Percentiles rank a stretch among this genome's conserved stretches.
Conservation (phyloP, 2,329 filamentous ascomycete genomes). For the Tricladium varicosporioides region DNA sequence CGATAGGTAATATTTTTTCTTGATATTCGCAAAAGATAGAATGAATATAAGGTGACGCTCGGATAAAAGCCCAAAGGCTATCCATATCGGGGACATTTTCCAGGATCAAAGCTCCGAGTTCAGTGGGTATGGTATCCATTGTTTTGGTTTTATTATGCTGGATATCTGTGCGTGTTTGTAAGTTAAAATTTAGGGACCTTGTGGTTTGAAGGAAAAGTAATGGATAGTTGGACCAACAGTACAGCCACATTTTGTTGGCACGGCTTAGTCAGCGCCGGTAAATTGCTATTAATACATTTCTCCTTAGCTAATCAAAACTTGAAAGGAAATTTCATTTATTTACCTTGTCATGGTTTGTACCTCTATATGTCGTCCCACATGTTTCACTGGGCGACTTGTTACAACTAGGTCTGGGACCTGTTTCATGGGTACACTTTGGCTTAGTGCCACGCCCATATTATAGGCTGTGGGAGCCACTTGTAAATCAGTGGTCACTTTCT, state of each 20-base stretch:
- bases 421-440: too few relatives aligned
- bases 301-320: background rate
- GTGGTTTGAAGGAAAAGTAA: background rate
- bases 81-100: constrained; percentile 4
- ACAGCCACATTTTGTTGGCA: background rate
- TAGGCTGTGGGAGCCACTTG: too few relatives aligned
- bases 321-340: background rate
- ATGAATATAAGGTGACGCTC: constrained; percentile 3
- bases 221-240: background rate
- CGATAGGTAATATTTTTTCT: constrained; percentile 1
- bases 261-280: background rate
- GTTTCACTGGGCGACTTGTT: too few relatives aligned
- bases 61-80: constrained; percentile 9
- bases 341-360: background rate
- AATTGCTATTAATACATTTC: background rate
- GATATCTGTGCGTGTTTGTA: background rate
- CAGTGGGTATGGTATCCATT: background rate
- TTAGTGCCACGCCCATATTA: too few relatives aligned
- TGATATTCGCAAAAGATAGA: constrained; percentile 4
- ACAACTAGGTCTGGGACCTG: too few relatives aligned
- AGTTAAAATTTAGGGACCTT: background rate
- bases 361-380: background rate
- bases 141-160: background rate
- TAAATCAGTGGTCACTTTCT: too few relatives aligned
- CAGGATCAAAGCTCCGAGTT: constrained; percentile 1